phyloP scores from a whole-genome alignment of 768 basidiomycete species.

The Naematelia encephala region DNA sequence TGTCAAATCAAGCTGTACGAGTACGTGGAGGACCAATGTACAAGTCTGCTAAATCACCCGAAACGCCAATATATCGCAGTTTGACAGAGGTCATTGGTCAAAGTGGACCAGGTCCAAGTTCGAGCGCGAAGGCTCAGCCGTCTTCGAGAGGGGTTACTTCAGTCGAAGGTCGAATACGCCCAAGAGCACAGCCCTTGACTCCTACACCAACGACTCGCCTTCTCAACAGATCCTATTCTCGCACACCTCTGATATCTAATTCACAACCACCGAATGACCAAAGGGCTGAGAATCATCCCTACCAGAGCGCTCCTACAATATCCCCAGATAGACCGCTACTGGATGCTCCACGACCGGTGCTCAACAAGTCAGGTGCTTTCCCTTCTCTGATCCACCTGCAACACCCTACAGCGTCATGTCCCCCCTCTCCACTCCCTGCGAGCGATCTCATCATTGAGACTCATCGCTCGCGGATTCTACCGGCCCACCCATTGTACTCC shows the following conservation, averaged over 20 bases:
- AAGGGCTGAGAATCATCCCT: no score
- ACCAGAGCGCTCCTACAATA: no score
- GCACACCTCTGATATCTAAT: no score
- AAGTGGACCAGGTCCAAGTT: background rate
- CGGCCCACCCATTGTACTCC: conserved; percentile 9
- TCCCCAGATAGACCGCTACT: no score
- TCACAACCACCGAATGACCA: no score
- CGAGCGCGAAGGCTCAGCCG: background rate
- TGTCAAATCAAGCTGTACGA: background rate
- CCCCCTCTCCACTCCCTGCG: conserved; percentile 21
- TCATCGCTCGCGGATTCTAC: background rate
- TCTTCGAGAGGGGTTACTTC: background rate
- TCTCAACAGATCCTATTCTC: background rate
- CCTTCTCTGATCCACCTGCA: conserved; percentile 6
- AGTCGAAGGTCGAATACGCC: background rate
- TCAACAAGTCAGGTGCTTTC: no score
- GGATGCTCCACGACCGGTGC: no score
- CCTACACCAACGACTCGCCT: background rate
- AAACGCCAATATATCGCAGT: background rate
- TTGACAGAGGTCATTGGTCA: background rate
- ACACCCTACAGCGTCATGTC: conserved; percentile 32
- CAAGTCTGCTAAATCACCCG: background rate
- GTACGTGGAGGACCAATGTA: background rate
- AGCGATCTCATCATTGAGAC: conserved; percentile 1
- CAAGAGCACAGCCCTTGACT: background rate